Conservation (phyloP, 257 asterid species). For the Capsicum baccatum region DNA sequence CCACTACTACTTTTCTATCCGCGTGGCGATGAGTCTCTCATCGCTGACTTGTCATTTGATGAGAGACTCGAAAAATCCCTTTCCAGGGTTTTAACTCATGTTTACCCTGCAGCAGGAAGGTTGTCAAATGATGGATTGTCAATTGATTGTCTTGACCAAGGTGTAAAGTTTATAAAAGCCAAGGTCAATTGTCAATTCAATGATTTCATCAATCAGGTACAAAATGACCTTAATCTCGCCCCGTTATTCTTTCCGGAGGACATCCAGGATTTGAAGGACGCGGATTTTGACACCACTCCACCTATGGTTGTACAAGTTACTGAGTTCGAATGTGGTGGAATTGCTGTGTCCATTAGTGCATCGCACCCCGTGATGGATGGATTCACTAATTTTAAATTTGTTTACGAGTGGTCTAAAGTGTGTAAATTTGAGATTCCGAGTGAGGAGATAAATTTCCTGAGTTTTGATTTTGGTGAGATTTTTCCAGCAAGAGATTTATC, state of each 20-base stretch:
- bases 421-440: background rate
- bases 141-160: slow-evolving; percentile 48
- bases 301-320: slow-evolving; percentile 26
- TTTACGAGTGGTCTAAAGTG: slow-evolving; percentile 33
- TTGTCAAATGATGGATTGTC: slow-evolving; percentile 14
- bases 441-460: background rate
- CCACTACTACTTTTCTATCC: slow-evolving; percentile 48
- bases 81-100: slow-evolving; percentile 39
- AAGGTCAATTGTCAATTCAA: slow-evolving; percentile 9
- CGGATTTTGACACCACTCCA: background rate
- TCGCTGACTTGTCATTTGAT: background rate
- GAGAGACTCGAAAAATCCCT: slow-evolving; percentile 38
- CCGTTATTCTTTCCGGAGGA: background rate
- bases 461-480: slow-evolving; percentile 17
- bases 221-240: background rate
- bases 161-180: slow-evolving; percentile 44
- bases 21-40: background rate
- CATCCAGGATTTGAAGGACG: background rate
- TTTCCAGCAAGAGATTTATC: slow-evolving; percentile 26
- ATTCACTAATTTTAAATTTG: background rate
- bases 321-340: slow-evolving; percentile 33
- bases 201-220: background rate
- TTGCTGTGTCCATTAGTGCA: background rate
- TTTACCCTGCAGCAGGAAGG: slow-evolving; percentile 53
- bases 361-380: slow-evolving; percentile 27